phyloP scores from a whole-genome alignment of 73 alveolate species.

The Halteria grandinella region DNA sequence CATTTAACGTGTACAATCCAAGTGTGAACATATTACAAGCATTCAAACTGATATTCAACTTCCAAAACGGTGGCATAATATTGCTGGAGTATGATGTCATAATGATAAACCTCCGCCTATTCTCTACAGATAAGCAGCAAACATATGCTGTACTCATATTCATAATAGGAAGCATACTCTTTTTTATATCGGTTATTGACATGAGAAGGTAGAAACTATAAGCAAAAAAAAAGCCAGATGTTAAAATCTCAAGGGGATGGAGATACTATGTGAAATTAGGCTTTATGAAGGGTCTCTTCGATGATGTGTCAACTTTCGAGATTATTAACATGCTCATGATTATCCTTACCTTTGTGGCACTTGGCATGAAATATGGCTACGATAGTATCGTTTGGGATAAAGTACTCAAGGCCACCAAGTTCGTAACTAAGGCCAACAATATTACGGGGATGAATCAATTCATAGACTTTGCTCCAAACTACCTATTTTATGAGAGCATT shows the following conservation, averaged over 20 bases:
- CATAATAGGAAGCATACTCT: conserved; percentile 15
- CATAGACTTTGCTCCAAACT: conserved; percentile 7
- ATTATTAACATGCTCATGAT: conserved; percentile 19
- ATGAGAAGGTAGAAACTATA: conserved; percentile 8
- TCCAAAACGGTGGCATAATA: not conserved
- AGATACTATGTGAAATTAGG: not conserved
- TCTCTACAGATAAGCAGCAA: not conserved
- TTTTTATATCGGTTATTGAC: conserved; percentile 10
- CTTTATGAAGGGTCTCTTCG: too few relatives aligned
- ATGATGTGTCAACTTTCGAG: conserved; percentile 23
- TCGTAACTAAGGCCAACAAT: too few relatives aligned
- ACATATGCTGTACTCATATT: conserved; percentile 9
- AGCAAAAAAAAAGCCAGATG: not conserved
- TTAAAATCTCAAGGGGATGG: not conserved
- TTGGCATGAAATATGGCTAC: conserved; percentile 33
- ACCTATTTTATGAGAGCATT: conserved; percentile 22
- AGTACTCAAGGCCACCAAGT: too few relatives aligned
- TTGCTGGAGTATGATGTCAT: conserved; percentile 23
- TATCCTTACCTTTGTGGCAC: conserved; percentile 7
- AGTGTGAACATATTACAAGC: not conserved
- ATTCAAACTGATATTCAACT: conserved; percentile 2
- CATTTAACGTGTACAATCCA: conserved; percentile 1
- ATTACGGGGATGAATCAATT: too few relatives aligned
- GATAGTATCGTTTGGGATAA: conserved; percentile 7
- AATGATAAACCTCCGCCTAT: not conserved